These are phyloP conservation scores for Hemisphaericaspora nanyangensis DNA, from an alignment of 805 yeast genomes.

Conservation along the genomic window DNA sequence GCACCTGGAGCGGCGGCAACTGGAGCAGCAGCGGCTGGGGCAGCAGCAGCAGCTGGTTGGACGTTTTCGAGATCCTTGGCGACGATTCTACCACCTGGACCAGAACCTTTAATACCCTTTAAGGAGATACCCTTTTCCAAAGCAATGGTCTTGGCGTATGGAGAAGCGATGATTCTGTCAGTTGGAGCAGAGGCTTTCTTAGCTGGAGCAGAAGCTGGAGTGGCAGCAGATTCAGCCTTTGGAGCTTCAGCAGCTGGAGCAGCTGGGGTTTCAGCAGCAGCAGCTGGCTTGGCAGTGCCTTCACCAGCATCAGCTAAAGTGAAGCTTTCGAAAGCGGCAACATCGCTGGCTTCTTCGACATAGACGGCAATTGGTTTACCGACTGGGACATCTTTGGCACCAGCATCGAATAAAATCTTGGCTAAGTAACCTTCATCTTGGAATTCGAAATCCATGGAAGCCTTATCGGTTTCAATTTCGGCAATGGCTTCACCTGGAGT, in stretches of 20 bases:
- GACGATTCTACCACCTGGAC: slow-evolving; percentile 92
- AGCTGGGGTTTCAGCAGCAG: slow-evolving; percentile 34
- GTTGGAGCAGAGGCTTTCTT: slow-evolving; percentile 39
- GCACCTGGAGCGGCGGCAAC: slow-evolving; percentile 48
- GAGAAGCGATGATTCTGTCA: slow-evolving; percentile 87
- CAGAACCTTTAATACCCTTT: slow-evolving; percentile 83
- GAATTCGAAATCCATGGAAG: slow-evolving; percentile 96
- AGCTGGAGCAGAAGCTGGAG: slow-evolving; percentile 25
- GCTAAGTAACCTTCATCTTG: slow-evolving; percentile 95
- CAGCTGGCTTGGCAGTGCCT: slow-evolving; percentile 37
- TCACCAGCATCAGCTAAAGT: slow-evolving; percentile 76
- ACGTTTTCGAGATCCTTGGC: slow-evolving; percentile 83
- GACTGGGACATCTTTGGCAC: slow-evolving; percentile 87
- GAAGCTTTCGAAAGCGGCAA: slow-evolving; percentile 83
- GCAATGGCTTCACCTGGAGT: slow-evolving; percentile 92
- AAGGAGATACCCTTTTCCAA: slow-evolving; percentile 87
- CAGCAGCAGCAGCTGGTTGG: slow-evolving; percentile 43
- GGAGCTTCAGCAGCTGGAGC: slow-evolving; percentile 31
- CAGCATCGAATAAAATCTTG: slow-evolving; percentile 76
- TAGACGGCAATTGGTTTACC: slow-evolving; percentile 96
- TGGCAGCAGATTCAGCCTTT: slow-evolving; percentile 26
- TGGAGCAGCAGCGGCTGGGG: slow-evolving; percentile 43
- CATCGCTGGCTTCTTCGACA: slow-evolving; percentile 83
- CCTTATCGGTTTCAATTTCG: slow-evolving; percentile 97
- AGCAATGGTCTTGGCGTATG: slow-evolving; percentile 90